These are phyloP conservation scores for Morella rubra DNA, from an alignment of 306 rosid species.

Conservation along the genomic window DNA sequence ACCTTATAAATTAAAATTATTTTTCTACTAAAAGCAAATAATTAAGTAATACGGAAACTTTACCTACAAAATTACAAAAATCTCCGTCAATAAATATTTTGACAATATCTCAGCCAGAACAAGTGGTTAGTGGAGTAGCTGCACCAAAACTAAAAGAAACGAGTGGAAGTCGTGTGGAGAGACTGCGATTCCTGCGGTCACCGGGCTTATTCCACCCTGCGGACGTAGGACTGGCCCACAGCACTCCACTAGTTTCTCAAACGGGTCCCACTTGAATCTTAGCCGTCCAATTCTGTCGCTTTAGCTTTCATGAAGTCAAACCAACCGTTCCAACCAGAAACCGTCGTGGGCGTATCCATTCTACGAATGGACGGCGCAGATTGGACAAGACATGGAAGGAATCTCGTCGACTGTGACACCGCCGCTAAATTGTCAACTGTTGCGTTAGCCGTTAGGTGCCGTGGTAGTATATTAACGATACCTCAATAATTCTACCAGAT, in stretches of 20 bases:
- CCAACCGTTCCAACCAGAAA: background rate
- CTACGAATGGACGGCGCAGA: constrained; percentile 10
- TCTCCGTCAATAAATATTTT: no score
- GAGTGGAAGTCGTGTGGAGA: background rate
- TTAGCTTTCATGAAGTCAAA: background rate
- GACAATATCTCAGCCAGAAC: background rate
- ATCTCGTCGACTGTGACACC: constrained; percentile 27
- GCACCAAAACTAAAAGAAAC: background rate
- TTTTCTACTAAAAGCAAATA: no score
- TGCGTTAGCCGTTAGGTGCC: background rate
- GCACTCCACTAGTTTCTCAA: background rate
- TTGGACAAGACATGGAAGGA: constrained; percentile 4
- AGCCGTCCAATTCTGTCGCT: background rate
- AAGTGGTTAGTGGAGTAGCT: background rate
- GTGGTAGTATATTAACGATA: background rate
- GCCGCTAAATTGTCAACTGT: constrained; percentile 32
- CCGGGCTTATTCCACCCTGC: background rate
- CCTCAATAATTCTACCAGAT: background rate
- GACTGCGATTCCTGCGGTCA: background rate
- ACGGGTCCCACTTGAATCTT: constrained; percentile 11
- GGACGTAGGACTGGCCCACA: background rate
- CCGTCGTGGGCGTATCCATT: background rate
- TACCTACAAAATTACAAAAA: no score
- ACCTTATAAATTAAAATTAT: no score
- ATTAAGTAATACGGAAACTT: no score